These are phyloP conservation scores for Cordyceps tenuipes DNA, from an alignment of 2,329 filamentous ascomycete species.

Conservation along the genomic window DNA sequence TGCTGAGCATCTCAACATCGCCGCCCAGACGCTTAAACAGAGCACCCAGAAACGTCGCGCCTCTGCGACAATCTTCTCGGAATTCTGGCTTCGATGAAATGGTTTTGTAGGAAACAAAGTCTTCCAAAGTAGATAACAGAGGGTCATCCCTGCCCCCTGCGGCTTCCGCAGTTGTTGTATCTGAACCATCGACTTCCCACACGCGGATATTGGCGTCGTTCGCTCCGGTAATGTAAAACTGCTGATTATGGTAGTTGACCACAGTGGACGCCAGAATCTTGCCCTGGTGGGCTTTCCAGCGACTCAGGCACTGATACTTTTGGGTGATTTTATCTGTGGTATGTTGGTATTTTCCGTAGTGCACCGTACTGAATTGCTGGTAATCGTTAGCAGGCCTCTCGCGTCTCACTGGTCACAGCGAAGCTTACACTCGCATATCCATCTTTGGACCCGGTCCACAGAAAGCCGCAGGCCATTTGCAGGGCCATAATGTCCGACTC, in stretches of 20 bases:
- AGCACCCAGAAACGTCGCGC: slow-evolving; percentile 81
- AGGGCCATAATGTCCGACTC: slow-evolving; percentile 78
- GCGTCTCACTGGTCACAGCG: not conserved
- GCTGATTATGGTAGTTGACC: slow-evolving; percentile 58
- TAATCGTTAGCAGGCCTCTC: not conserved
- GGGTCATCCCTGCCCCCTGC: slow-evolving; percentile 38
- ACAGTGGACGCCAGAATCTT: slow-evolving; percentile 80
- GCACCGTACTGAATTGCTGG: slow-evolving; percentile 59
- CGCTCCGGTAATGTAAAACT: slow-evolving; percentile 89
- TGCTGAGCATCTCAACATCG: slow-evolving; percentile 81
- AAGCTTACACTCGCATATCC: slow-evolving; percentile 72
- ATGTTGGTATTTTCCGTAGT: slow-evolving; percentile 49
- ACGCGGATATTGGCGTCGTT: slow-evolving; percentile 86
- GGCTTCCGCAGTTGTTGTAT: slow-evolving; percentile 25
- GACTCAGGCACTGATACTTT: slow-evolving; percentile 70
- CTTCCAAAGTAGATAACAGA: slow-evolving; percentile 63
- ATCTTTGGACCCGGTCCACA: slow-evolving; percentile 84
- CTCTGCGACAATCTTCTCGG: slow-evolving; percentile 83
- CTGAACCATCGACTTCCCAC: slow-evolving; percentile 61
- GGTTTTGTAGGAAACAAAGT: slow-evolving; percentile 87
- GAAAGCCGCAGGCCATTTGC: slow-evolving; percentile 72
- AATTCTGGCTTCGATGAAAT: slow-evolving; percentile 82
- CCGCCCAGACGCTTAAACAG: slow-evolving; percentile 90
- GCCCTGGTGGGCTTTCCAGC: slow-evolving; percentile 78
- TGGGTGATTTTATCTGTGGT: slow-evolving; percentile 55